These are phyloP conservation scores for Paraconiothyrium brasiliense DNA, from an alignment of 2,329 filamentous ascomycete genomes.

Conservation along the genomic window DNA sequence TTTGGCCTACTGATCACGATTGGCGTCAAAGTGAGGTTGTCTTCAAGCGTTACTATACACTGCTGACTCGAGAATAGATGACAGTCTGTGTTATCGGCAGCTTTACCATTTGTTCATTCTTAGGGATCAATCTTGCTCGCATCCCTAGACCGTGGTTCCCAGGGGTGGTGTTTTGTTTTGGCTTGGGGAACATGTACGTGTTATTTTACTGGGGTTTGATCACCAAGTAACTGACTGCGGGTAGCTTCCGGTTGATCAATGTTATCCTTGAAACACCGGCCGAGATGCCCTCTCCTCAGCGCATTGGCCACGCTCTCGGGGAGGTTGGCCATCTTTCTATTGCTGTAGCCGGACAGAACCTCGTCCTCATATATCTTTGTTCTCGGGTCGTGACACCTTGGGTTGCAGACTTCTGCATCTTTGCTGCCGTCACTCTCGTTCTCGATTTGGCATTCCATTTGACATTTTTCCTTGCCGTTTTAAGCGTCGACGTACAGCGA, in stretches of 20 bases:
- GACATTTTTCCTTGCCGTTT: conserved; percentile 81
- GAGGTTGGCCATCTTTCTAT: conserved; percentile 76
- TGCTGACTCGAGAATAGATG: conserved; percentile 54
- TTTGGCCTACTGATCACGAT: conserved; percentile 77
- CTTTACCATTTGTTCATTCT: conserved; percentile 79
- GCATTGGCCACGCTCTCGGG: conserved; percentile 78
- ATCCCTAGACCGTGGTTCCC: conserved; percentile 80
- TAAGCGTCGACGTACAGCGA: conserved; percentile 80
- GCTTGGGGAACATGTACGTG: conserved; percentile 74
- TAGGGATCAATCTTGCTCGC: conserved; percentile 77
- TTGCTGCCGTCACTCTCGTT: conserved; percentile 76
- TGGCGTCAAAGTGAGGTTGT: conserved; percentile 64
- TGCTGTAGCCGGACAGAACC: conserved; percentile 73
- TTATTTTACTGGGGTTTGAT: not conserved
- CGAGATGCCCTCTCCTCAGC: conserved; percentile 72
- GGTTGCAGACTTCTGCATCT: conserved; percentile 78
- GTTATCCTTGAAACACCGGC: conserved; percentile 76
- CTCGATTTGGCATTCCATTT: conserved; percentile 82
- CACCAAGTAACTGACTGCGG: conserved; percentile 20
- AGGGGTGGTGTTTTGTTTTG: conserved; percentile 78
- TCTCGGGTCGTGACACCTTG: conserved; percentile 74
- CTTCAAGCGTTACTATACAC: not conserved
- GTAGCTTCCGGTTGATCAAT: conserved; percentile 75
- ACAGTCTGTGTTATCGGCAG: conserved; percentile 78
- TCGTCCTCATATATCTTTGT: conserved; percentile 71